These are phyloP conservation scores for Pichia sp. DNA, from an alignment of 1,139 yeast species.

Conservation along the genomic window DNA sequence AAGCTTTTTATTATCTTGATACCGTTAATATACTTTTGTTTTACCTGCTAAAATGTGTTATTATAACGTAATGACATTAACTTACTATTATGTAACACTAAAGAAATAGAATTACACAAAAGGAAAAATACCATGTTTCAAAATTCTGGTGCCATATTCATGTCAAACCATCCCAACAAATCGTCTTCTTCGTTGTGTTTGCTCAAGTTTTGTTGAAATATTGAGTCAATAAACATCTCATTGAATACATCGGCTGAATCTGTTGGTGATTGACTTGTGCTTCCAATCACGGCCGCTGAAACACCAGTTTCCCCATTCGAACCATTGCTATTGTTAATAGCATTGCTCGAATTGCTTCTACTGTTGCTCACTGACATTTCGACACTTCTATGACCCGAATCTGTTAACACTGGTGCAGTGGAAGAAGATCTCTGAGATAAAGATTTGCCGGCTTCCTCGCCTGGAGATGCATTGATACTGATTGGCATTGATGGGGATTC, in stretches of 20 bases:
- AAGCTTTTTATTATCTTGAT: too few relatives aligned
- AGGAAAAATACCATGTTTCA: conserved; percentile 13
- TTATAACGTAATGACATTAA: too few relatives aligned
- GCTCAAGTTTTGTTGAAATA: conserved; percentile 79
- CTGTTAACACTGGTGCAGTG: background rate
- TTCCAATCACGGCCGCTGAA: background rate
- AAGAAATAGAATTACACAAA: too few relatives aligned
- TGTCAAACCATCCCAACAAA: conserved; percentile 93
- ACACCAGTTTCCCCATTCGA: background rate
- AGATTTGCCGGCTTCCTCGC: background rate
- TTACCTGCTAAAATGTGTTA: too few relatives aligned
- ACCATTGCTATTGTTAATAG: too few relatives aligned
- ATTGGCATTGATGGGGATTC: conserved; percentile 5
- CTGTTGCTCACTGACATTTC: background rate
- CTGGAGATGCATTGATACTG: background rate
- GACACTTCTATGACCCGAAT: too few relatives aligned
- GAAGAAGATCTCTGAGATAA: background rate
- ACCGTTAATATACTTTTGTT: too few relatives aligned
- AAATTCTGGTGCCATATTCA: conserved; percentile 51
- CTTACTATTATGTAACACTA: too few relatives aligned
- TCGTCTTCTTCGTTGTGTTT: conserved; percentile 76
- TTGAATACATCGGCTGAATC: conserved; percentile 23
- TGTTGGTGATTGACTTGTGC: conserved; percentile 17
- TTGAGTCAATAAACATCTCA: conserved; percentile 35
- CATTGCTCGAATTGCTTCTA: background rate